Evolutionary conservation across 2,329 filamentous ascomycete genomes (phyloP), one percentile per base, ranked within the genome.

Genomic region (Pyrenophora graminea): DNA sequence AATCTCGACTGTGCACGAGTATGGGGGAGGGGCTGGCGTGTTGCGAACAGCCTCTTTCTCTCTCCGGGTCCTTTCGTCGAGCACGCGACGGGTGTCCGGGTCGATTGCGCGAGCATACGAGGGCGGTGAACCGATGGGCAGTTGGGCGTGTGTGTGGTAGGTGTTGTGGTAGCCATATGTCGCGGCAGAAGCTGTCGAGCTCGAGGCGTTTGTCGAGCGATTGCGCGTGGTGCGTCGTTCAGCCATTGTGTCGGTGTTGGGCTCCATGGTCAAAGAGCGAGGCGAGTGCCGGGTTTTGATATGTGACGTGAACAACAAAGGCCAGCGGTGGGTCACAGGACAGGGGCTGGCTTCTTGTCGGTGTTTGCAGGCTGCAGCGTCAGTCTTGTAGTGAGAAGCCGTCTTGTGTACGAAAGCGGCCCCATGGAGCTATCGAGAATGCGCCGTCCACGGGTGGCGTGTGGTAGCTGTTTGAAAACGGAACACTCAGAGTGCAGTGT

Each of bases 111-210:
- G 50, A 23, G 64, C 60, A 45, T 74, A 75, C 21, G 61, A 62
- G 7, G 73, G 73, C 7, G 72, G 70, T 19, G 58, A 43, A 19
- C 62, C 55, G 17, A 62, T 46, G 15, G 62, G 58, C 9, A 69
- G 58, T 34, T 66, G 63, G 18, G 65, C 61, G 51, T 74, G 72
- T 9, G 70, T 73, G 59, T 74, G 72, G 61, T 74, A 75, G 40
- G 72, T 74, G 59, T 76, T 74, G 67, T 75, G 71, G 62, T 76
- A 76, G 45, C 73, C 73, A 51, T 74, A 74, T 31, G 64, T 56
- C 23, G 59, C 47, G 6, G 60, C 56, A 37, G 61, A 48, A 37
- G 59, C 47, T 6, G 60, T 55, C 39, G 61, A 48, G 39, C 30
- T 55, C 4, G 61, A 39, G 9, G 55, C 31, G 49, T 61, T 61